Percentiles rank a stretch among this genome's conserved stretches.
Evolutionary conservation across 1,284 basidiomycete species (phyloP).

Genomic region (Trichosporon sp.): DNA sequence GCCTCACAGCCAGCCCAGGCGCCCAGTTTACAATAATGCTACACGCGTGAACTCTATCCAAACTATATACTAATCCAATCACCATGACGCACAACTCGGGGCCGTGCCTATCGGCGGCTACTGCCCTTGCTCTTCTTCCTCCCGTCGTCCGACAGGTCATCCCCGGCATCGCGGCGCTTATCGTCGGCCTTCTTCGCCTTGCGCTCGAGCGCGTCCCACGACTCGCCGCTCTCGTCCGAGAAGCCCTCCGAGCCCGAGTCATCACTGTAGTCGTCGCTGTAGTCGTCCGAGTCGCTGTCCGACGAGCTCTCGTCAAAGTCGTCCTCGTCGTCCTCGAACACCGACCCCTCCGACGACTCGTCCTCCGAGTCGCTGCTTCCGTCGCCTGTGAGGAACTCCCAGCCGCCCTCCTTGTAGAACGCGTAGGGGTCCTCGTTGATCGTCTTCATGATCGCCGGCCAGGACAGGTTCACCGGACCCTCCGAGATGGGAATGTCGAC

Average conservation of each 20-base stretch:
- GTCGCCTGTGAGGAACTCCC: slow-evolving; percentile 77
- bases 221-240: slow-evolving; percentile 60
- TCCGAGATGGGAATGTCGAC: slow-evolving; percentile 95
- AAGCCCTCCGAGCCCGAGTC: slow-evolving; percentile 50
- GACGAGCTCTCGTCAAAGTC: slow-evolving; percentile 27
- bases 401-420: slow-evolving; percentile 94
- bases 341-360: slow-evolving; percentile 68
- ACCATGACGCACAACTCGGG: not conserved
- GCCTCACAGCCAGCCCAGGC: not conserved
- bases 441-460: slow-evolving; percentile 96
- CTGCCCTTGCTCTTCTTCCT: slow-evolving; percentile 36
- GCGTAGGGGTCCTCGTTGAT: slow-evolving; percentile 92
- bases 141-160: slow-evolving; percentile 36
- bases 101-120: slow-evolving; percentile 10
- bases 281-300: slow-evolving; percentile 52
- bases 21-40: slow-evolving; percentile 9
- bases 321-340: slow-evolving; percentile 57
- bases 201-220: slow-evolving; percentile 90
- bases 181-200: slow-evolving; percentile 61
- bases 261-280: slow-evolving; percentile 52
- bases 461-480: slow-evolving; percentile 95
- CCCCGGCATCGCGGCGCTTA: slow-evolving; percentile 25
- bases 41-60: slow-evolving; percentile 6
- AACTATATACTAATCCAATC: not conserved
- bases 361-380: slow-evolving; percentile 63